Conservation (phyloP, 768 basidiomycete species). For the Boletus vermiculosoides region DNA sequence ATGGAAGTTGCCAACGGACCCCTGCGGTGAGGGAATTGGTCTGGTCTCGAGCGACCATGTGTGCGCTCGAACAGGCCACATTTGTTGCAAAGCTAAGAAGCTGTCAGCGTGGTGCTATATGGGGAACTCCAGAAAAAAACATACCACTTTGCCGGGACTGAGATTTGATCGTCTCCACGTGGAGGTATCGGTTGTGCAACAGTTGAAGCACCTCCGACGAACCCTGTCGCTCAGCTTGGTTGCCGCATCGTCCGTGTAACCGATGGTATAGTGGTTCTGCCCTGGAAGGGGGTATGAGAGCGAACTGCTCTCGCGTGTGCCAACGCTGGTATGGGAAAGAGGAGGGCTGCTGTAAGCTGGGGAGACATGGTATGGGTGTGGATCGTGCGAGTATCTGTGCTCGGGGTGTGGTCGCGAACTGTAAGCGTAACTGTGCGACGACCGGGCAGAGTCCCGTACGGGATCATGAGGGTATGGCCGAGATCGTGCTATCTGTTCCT, state of each 20-base stretch:
- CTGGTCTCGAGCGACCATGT: slow-evolving; percentile 73
- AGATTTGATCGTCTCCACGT: slow-evolving; percentile 79
- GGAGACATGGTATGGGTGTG: slow-evolving; percentile 32
- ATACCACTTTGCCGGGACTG: slow-evolving; percentile 74
- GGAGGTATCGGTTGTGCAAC: slow-evolving; percentile 80
- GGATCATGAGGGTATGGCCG: slow-evolving; percentile 35
- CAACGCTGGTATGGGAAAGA: slow-evolving; percentile 22
- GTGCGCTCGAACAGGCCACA: slow-evolving; percentile 81
- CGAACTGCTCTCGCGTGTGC: slow-evolving; percentile 26
- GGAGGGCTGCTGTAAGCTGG: slow-evolving; percentile 28
- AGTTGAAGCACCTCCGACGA: slow-evolving; percentile 78
- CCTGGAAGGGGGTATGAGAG: slow-evolving; percentile 39
- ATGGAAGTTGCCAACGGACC: slow-evolving; percentile 60
- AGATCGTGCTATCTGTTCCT: slow-evolving; percentile 35
- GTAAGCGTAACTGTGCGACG: slow-evolving; percentile 38
- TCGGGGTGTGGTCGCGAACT: slow-evolving; percentile 26
- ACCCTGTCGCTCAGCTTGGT: slow-evolving; percentile 79
- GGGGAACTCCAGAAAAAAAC: slow-evolving; percentile 14
- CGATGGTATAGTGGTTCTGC: slow-evolving; percentile 38
- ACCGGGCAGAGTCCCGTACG: slow-evolving; percentile 30
- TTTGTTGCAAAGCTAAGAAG: slow-evolving; percentile 50
- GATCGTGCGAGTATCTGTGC: slow-evolving; percentile 34
- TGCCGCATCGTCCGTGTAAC: slow-evolving; percentile 74
- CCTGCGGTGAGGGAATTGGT: slow-evolving; percentile 79
- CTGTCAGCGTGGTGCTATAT: slow-evolving; percentile 6